A percentile compares a stretch with the other conserved stretches of the same genome.
phyloP scores from a whole-genome alignment of 352 stramenopile species.

The Globisporangium megalacanthum region DNA sequence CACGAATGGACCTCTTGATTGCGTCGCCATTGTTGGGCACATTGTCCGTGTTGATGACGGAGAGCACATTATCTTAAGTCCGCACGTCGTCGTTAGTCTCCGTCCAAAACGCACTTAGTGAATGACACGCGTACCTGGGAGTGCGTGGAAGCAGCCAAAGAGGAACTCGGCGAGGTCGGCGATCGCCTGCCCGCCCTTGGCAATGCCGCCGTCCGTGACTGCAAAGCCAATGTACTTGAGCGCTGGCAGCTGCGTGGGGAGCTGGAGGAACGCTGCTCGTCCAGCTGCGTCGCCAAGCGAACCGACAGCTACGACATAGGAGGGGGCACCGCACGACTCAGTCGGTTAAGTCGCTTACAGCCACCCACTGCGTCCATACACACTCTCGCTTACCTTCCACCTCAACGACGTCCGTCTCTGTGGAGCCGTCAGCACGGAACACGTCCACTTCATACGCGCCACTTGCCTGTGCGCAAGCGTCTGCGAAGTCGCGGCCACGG shows the following conservation, averaged over 20 bases:
- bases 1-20: conserved; percentile 26
- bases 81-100: too few relatives aligned
- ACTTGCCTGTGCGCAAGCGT: conserved; percentile 10
- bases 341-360: neutral
- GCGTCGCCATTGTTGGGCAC: conserved; percentile 55
- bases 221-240: conserved; percentile 37
- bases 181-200: conserved; percentile 22
- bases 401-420: conserved; percentile 14
- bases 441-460: conserved; percentile 33
- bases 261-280: conserved; percentile 20
- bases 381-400: conserved; percentile 2
- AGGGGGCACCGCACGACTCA: neutral
- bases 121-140: conserved; percentile 19
- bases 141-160: conserved; percentile 22
- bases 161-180: conserved; percentile 54
- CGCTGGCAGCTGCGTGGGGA: conserved; percentile 19
- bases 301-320: conserved; percentile 14
- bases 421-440: conserved; percentile 18
- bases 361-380: neutral
- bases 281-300: conserved; percentile 19
- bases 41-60: conserved; percentile 81
- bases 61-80: conserved; percentile 35
- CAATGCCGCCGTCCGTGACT: conserved; percentile 37
- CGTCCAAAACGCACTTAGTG: too few relatives aligned
- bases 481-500: conserved; percentile 25